phyloP scores from a whole-genome alignment of 2,329 filamentous ascomycete species.

The Beauveria asiatica region DNA sequence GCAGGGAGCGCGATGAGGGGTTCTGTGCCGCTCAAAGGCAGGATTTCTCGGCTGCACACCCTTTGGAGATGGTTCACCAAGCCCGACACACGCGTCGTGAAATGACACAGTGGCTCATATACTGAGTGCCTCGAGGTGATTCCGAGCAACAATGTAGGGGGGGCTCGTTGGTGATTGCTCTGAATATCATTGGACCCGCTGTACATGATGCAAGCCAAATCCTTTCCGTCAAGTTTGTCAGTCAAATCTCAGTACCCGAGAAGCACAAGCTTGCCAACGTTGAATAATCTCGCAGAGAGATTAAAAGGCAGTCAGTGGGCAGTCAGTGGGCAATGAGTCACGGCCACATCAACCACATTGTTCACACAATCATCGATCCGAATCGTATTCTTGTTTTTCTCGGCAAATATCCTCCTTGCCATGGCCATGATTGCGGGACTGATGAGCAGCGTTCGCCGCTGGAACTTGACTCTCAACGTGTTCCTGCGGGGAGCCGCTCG shows the following conservation, averaged over 20 bases:
- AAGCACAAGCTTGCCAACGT: too few species aligned
- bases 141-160: too few species aligned
- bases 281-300: neutral
- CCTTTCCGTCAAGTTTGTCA: too few species aligned
- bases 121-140: neutral
- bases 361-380: neutral
- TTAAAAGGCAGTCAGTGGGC: neutral
- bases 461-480: neutral
- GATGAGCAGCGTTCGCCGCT: neutral
- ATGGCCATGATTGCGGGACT: neutral
- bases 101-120: neutral
- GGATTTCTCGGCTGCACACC: too few species aligned
- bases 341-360: neutral
- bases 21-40: too few species aligned
- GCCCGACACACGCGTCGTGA: neutral
- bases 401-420: neutral
- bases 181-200: too few species aligned
- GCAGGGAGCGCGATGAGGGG: neutral
- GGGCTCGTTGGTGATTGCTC: too few species aligned
- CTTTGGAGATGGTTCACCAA: too few species aligned
- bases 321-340: neutral
- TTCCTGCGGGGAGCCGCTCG: neutral
- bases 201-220: neutral
- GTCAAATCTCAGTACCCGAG: neutral
- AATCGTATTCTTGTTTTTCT: neutral